A percentile compares a stretch with the other conserved stretches of the same genome.
Conservation (phyloP, 2,329 filamentous ascomycete species). For the Colletotrichum filicis region DNA sequence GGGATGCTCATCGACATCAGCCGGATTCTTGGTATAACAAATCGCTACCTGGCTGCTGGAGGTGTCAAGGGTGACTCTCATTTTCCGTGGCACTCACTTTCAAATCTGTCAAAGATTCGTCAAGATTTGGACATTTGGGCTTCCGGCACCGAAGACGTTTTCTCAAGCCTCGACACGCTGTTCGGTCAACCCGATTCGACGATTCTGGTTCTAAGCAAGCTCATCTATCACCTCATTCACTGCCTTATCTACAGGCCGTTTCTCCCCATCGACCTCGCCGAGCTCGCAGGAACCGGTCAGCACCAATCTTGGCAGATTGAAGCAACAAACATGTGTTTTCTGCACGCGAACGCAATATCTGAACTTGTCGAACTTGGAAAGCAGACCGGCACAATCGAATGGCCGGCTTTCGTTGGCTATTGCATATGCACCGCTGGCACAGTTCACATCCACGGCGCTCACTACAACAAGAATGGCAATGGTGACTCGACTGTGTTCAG, state of each 20-base stretch:
- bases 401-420: constrained; percentile 88
- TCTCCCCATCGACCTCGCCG: constrained; percentile 83
- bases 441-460: constrained; percentile 86
- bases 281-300: constrained; percentile 82
- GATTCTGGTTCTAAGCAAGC: constrained; percentile 82
- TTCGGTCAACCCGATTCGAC: constrained; percentile 85
- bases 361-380: constrained; percentile 84
- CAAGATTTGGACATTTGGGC: constrained; percentile 89
- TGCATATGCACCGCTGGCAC: constrained; percentile 89
- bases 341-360: constrained; percentile 88
- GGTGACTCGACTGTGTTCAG: constrained; percentile 72
- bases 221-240: constrained; percentile 88
- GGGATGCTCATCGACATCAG: constrained; percentile 88
- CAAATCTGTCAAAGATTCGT: constrained; percentile 85
- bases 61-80: constrained; percentile 91
- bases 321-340: constrained; percentile 85
- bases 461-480: constrained; percentile 71
- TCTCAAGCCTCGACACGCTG: constrained; percentile 78
- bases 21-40: constrained; percentile 84
- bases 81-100: constrained; percentile 90
- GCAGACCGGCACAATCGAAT: constrained; percentile 79
- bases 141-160: constrained; percentile 81
- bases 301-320: constrained; percentile 95
- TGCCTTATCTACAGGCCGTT: constrained; percentile 90
- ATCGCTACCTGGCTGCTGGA: constrained; percentile 84